phyloP scores from a whole-genome alignment of 495 filamentous ascomycete genomes.

The Xylaria bambusicola region DNA sequence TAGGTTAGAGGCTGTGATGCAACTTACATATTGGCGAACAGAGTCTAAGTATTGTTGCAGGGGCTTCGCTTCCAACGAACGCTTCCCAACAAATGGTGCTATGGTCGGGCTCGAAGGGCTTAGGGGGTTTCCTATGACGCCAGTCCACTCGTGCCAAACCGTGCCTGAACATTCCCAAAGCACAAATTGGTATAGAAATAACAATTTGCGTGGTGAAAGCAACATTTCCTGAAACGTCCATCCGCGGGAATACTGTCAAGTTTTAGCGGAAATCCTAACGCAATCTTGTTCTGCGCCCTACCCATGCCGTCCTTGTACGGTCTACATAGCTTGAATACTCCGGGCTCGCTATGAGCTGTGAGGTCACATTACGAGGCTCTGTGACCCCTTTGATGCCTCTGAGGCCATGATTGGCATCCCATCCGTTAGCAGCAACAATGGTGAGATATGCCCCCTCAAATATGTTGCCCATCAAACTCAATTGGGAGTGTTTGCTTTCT shows the following conservation, averaged over 20 bases:
- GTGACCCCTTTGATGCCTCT: background rate
- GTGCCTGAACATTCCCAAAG: conserved; percentile 20
- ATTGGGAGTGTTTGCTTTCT: conserved; percentile 24
- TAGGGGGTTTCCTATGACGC: background rate
- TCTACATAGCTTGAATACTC: background rate
- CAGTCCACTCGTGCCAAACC: background rate
- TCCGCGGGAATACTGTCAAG: conserved; percentile 19
- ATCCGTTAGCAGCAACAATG: conserved; percentile 26
- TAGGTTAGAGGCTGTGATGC: background rate
- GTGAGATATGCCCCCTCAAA: conserved; percentile 31
- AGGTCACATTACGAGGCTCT: background rate
- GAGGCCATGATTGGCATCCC: conserved; percentile 18
- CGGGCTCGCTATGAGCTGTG: background rate
- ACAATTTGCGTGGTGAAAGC: conserved; percentile 20
- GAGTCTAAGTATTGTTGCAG: background rate
- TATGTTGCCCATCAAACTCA: conserved; percentile 29
- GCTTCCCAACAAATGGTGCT: too few species aligned
- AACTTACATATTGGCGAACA: background rate
- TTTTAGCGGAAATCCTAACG: conserved; percentile 1
- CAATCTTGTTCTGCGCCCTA: background rate
- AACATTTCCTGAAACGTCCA: conserved; percentile 27
- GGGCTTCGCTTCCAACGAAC: too few species aligned
- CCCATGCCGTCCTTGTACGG: background rate
- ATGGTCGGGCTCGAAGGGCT: too few species aligned
- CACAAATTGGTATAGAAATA: conserved; percentile 17